Conservation (phyloP, 2,329 filamentous ascomycete genomes). For the Lachnellula arida region DNA sequence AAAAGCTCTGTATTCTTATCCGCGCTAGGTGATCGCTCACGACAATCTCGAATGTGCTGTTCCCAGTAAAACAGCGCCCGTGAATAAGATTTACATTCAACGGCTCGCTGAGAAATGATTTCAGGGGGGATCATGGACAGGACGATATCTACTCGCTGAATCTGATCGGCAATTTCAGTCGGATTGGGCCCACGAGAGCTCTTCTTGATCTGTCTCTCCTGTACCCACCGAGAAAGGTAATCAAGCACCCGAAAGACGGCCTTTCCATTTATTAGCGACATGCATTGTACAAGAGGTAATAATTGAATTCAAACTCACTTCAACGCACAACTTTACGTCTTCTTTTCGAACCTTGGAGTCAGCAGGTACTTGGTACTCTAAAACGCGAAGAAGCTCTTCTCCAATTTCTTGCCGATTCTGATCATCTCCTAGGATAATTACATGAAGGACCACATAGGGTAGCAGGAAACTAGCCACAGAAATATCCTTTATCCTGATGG, state of each 20-base stretch:
- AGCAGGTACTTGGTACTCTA: constrained; percentile 52
- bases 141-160: constrained; percentile 66
- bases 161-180: constrained; percentile 42
- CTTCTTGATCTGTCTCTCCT: constrained; percentile 48
- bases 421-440: constrained; percentile 67
- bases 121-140: constrained; percentile 65
- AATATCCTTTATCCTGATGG: constrained; percentile 81
- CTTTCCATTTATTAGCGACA: constrained; percentile 40
- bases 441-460: constrained; percentile 80
- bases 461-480: constrained; percentile 84
- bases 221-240: constrained; percentile 86
- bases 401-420: constrained; percentile 60
- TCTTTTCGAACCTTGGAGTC: constrained; percentile 61
- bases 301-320: constrained; percentile 50
- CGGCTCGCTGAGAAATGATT: constrained; percentile 72
- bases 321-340: constrained; percentile 77
- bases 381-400: constrained; percentile 68
- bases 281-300: not conserved
- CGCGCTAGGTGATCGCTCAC: constrained; percentile 19
- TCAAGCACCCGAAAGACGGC: constrained; percentile 87
- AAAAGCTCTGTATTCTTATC: constrained; percentile 62
- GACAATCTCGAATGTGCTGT: constrained; percentile 67
- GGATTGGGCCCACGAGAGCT: constrained; percentile 11
- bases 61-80: constrained; percentile 93
- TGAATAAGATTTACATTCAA: constrained; percentile 92